These are phyloP conservation scores for Eutrema heterophyllum DNA, from an alignment of 345 rosid genomes.

Conservation along the genomic window DNA sequence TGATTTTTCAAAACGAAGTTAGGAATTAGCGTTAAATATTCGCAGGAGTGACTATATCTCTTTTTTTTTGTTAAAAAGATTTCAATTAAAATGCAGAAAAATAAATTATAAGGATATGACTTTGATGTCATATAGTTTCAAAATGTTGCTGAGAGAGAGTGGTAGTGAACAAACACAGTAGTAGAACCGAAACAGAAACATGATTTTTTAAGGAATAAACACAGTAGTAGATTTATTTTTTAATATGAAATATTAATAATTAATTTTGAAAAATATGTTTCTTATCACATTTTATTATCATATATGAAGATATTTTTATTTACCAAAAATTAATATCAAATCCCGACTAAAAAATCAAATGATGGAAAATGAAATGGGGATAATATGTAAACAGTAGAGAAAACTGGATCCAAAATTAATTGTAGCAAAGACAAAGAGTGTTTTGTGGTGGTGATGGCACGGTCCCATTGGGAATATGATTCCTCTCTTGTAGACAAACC, in stretches of 20 bases:
- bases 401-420: conserved; percentile 16
- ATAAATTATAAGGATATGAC: too few relatives aligned
- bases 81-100: too few relatives aligned
- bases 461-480: conserved; percentile 22
- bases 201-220: too few relatives aligned
- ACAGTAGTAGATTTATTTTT: too few relatives aligned
- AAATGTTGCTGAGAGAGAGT: too few relatives aligned
- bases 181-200: too few relatives aligned
- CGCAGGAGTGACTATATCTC: too few relatives aligned
- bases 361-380: conserved; percentile 11
- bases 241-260: not conserved
- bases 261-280: not conserved
- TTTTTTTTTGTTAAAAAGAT: too few relatives aligned
- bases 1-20: too few relatives aligned
- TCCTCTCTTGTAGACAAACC: conserved; percentile 22
- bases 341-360: not conserved
- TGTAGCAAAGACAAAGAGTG: conserved; percentile 18
- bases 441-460: conserved; percentile 11
- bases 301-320: not conserved
- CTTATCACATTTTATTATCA: not conserved
- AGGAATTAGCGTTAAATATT: too few relatives aligned
- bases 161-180: too few relatives aligned
- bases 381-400: not conserved
- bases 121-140: too few relatives aligned
- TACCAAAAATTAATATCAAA: not conserved